Conservation (phyloP, 257 asterid species). For the Nicotiana tabacum region DNA sequence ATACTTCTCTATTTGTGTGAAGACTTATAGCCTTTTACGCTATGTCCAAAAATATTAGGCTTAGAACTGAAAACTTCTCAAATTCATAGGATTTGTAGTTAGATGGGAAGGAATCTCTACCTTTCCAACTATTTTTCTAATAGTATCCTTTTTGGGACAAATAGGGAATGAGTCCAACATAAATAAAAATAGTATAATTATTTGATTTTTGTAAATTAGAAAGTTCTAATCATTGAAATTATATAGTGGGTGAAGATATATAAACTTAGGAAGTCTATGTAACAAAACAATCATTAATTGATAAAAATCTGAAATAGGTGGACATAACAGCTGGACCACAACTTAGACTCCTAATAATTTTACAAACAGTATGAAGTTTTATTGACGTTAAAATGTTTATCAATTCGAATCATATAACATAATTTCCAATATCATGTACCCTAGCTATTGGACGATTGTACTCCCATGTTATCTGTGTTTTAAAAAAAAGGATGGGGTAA, state of each 20-base stretch:
- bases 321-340: not conserved
- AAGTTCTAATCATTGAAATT: not conserved
- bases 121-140: too few relatives aligned
- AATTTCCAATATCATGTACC: not conserved
- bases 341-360: not conserved
- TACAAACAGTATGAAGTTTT: not conserved
- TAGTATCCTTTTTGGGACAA: too few relatives aligned
- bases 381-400: not conserved
- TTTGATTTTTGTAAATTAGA: not conserved
- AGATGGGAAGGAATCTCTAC: too few relatives aligned
- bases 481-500: not conserved
- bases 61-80: too few relatives aligned
- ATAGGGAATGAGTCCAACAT: too few relatives aligned
- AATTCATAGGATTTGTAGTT: too few relatives aligned
- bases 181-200: not conserved
- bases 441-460: not conserved
- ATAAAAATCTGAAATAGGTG: not conserved
- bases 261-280: too few relatives aligned
- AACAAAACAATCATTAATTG: not conserved
- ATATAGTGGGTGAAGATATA: not conserved
- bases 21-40: too few relatives aligned
- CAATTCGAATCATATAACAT: not conserved
- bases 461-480: not conserved
- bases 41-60: too few relatives aligned
- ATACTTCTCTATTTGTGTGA: too few relatives aligned